A percentile compares a stretch with the other conserved stretches of the same genome.
Evolutionary conservation across 2,329 filamentous ascomycete species (phyloP).

Genomic region (Aspergillus eucalypticola): DNA sequence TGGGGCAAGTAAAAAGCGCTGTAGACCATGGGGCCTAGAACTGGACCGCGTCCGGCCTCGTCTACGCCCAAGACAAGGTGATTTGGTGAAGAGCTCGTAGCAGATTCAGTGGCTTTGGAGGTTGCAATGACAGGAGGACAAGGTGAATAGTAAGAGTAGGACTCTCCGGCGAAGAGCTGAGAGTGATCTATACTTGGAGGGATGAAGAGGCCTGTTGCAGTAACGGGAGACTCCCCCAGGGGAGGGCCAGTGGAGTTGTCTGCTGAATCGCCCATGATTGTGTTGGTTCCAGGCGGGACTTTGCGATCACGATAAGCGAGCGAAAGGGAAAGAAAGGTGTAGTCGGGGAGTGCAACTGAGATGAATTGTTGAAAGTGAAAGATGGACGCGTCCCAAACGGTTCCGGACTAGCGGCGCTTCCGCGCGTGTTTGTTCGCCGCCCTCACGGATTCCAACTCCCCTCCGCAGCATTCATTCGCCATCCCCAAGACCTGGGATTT

Average conservation of each 20-base stretch:
- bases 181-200: conserved; percentile 67
- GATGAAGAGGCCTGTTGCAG: conserved; percentile 53
- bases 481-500: conserved; percentile 1
- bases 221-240: conserved; percentile 36
- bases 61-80: conserved; percentile 74
- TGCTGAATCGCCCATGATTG: neutral
- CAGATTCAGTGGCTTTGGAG: neutral
- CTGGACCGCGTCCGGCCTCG: conserved; percentile 89
- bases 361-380: neutral
- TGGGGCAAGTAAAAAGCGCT: conserved; percentile 70
- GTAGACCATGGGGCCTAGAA: conserved; percentile 76
- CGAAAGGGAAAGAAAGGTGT: neutral
- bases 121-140: conserved; percentile 62
- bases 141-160: conserved; percentile 71
- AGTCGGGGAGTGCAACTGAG: neutral
- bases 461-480: conserved; percentile 17
- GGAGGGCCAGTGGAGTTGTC: conserved; percentile 23
- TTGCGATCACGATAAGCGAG: neutral
- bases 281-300: neutral
- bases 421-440: conserved; percentile 25
- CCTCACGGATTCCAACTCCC: conserved; percentile 25
- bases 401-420: conserved; percentile 37
- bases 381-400: conserved; percentile 35
- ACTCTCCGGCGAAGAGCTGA: conserved; percentile 62
- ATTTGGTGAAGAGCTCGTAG: neutral